These are phyloP conservation scores for Phialophora tarda DNA, from an alignment of 2,329 filamentous ascomycete genomes.

Conservation along the genomic window DNA sequence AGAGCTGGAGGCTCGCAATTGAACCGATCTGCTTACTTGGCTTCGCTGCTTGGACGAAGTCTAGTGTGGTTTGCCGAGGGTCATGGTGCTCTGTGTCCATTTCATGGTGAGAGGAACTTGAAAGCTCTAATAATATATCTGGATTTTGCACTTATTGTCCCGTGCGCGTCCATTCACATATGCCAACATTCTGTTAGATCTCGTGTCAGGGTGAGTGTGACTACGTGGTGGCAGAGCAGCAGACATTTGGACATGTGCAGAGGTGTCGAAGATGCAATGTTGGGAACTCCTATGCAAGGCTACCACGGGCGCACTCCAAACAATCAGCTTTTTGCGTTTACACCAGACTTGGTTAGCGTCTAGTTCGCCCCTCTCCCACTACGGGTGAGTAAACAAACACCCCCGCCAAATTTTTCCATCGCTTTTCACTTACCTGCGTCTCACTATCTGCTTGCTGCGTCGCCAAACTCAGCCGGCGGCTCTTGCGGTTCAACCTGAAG, in stretches of 20 bases:
- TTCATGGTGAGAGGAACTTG: not conserved
- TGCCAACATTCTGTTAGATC: not conserved
- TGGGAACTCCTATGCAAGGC: not conserved
- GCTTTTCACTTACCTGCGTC: not conserved
- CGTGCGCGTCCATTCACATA: not conserved
- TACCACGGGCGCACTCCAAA: not conserved
- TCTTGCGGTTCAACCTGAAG: not conserved
- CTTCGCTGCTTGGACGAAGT: not conserved
- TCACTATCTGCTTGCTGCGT: not conserved
- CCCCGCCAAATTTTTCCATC: not conserved
- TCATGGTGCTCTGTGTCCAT: not conserved
- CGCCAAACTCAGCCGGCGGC: not conserved
- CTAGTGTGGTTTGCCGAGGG: not conserved
- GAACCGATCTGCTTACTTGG: not conserved
- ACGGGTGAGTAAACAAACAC: not conserved
- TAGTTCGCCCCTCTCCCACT: not conserved
- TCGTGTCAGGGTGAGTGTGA: not conserved
- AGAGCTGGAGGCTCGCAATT: not conserved
- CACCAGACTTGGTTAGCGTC: not conserved
- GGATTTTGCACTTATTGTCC: not conserved
- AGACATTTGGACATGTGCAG: not conserved
- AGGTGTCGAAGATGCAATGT: not conserved
- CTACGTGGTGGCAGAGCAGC: not conserved
- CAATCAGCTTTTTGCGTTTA: not conserved
- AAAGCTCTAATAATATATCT: not conserved